Evolutionary conservation across 1,284 basidiomycete species (phyloP).

Genomic region (Puccinia novopanici): DNA sequence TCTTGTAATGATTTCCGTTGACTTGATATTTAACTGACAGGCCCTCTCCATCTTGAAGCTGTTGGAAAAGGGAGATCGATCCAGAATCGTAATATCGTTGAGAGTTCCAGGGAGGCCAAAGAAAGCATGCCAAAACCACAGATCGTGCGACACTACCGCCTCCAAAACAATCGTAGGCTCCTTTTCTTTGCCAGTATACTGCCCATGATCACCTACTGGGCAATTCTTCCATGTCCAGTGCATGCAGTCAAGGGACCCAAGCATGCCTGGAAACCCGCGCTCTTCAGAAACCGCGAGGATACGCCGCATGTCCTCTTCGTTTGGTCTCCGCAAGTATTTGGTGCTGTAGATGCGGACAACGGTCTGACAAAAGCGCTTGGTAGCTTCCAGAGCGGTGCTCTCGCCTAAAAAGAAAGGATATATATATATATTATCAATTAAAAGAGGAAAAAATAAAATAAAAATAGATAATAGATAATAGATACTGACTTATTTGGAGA

Average conservation of each 20-base stretch:
- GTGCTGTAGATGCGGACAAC: neutral
- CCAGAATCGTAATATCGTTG: too few relatives aligned
- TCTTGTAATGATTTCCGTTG: neutral
- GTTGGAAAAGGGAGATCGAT: slow-evolving; percentile 2
- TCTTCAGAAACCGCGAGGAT: neutral
- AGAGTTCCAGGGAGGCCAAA: too few relatives aligned
- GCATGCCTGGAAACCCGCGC: slow-evolving; percentile 31
- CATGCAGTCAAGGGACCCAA: slow-evolving; percentile 36
- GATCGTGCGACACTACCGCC: slow-evolving; percentile 8
- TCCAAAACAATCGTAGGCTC: slow-evolving; percentile 23
- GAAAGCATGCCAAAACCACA: too few relatives aligned
- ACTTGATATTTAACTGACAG: neutral
- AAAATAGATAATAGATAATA: too few relatives aligned
- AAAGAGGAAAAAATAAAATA: neutral
- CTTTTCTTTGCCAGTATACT: slow-evolving; percentile 35
- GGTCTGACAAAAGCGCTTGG: slow-evolving; percentile 4
- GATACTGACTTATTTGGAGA: neutral
- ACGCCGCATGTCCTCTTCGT: neutral
- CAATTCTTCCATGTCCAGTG: slow-evolving; percentile 39
- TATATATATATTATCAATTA: neutral
- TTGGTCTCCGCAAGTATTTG: slow-evolving; percentile 5
- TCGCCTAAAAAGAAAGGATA: neutral
- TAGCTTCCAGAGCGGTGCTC: slow-evolving; percentile 14
- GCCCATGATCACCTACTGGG: slow-evolving; percentile 4
- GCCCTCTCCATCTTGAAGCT: neutral